A percentile compares a stretch with the other conserved stretches of the same genome.
Conservation (phyloP, 2,329 filamentous ascomycete genomes). For the Fusarium haematococcum region DNA sequence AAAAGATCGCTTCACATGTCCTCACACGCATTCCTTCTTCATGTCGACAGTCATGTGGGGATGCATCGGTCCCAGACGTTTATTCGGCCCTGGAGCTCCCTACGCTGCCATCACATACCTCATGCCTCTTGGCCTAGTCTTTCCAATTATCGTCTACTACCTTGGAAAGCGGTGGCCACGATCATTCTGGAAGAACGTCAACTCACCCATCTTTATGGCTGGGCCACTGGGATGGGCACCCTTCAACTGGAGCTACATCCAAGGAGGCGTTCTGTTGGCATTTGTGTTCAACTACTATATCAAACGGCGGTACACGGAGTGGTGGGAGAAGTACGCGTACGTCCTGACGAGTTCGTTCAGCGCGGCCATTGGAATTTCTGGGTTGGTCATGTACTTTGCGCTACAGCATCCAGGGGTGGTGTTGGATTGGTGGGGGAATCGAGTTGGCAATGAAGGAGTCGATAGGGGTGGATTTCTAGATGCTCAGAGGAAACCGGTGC, state of each 20-base stretch:
- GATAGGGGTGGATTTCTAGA: slow-evolving; percentile 36
- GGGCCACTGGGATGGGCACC: slow-evolving; percentile 43
- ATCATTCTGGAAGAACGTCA: slow-evolving; percentile 38
- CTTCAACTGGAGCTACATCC: slow-evolving; percentile 45
- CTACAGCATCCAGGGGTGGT: slow-evolving; percentile 33
- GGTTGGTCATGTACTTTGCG: slow-evolving; percentile 43
- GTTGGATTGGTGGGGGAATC: slow-evolving; percentile 44
- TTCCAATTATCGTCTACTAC: slow-evolving; percentile 36
- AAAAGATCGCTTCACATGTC: slow-evolving; percentile 64
- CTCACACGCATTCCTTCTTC: slow-evolving; percentile 64
- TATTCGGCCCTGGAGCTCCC: slow-evolving; percentile 58
- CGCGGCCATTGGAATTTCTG: slow-evolving; percentile 44
- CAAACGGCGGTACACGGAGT: slow-evolving; percentile 38
- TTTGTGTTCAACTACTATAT: slow-evolving; percentile 45
- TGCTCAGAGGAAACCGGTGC: slow-evolving; percentile 9
- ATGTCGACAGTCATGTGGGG: slow-evolving; percentile 76
- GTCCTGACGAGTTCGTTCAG: slow-evolving; percentile 43
- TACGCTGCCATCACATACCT: slow-evolving; percentile 36
- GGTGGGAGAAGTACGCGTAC: slow-evolving; percentile 48
- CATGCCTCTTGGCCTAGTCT: slow-evolving; percentile 31
- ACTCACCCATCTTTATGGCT: slow-evolving; percentile 38
- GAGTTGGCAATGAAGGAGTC: slow-evolving; percentile 32
- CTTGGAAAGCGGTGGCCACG: slow-evolving; percentile 33
- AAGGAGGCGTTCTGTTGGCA: slow-evolving; percentile 36
- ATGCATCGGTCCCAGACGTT: slow-evolving; percentile 72